Evolutionary conservation across 129 eudicot species (phyloP).

Genomic region (Deinandra increscens): DNA sequence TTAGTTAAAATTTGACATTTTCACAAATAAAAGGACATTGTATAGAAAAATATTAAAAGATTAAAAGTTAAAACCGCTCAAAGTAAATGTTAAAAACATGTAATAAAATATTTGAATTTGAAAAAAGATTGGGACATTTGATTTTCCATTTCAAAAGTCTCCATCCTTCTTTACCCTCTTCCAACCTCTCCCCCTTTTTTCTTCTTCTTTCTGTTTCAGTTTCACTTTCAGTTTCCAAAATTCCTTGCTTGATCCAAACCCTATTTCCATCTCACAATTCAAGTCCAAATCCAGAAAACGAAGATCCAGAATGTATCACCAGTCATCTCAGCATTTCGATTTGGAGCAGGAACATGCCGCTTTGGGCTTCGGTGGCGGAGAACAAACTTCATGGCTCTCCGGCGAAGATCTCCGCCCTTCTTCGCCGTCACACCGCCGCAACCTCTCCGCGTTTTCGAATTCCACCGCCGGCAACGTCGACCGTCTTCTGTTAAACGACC

Average conservation of each 20-base stretch:
- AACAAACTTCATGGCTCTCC: conserved; percentile 71
- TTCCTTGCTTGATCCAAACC: conserved; percentile 15
- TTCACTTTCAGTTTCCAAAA: conserved; percentile 21
- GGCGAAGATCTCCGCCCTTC: conserved; percentile 45
- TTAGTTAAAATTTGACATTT: too few relatives aligned
- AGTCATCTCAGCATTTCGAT: conserved; percentile 58
- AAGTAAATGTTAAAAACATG: background rate
- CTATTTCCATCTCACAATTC: background rate
- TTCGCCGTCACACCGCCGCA: conserved; percentile 36
- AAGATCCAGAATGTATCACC: conserved; percentile 48
- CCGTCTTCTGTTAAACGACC: conserved; percentile 67
- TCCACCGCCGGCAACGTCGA: conserved; percentile 58
- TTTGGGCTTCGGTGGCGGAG: conserved; percentile 47
- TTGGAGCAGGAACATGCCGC: conserved; percentile 48
- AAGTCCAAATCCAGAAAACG: conserved; percentile 1
- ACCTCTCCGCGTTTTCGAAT: conserved; percentile 42
- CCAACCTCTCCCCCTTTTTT: conserved; percentile 2
- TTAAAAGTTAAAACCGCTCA: background rate
- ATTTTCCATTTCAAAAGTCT: conserved; percentile 25
- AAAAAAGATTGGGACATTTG: background rate
- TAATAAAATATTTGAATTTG: background rate
- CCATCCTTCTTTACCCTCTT: conserved; percentile 14
- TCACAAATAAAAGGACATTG: too few relatives aligned
- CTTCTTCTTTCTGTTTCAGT: conserved; percentile 2
- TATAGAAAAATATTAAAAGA: background rate